Conservation (phyloP, 192 early-diverging fungal genomes). For the Backusella australiensis region DNA sequence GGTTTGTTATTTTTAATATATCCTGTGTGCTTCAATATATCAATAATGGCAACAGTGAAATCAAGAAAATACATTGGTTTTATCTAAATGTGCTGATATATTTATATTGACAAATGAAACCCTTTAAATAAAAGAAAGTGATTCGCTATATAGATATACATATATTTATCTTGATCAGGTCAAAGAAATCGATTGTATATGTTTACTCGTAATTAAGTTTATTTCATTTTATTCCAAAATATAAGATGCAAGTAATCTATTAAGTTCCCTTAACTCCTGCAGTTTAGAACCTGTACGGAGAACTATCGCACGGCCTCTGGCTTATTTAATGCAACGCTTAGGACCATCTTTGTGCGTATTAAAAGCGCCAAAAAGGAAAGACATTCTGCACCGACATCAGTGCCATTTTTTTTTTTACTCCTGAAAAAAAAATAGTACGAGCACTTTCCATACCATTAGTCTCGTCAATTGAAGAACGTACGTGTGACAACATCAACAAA, state of each 20-base stretch:
- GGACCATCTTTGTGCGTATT: background rate
- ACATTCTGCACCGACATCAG: background rate
- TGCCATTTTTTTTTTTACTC: background rate
- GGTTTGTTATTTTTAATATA: background rate
- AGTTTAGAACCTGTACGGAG: background rate
- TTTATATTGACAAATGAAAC: background rate
- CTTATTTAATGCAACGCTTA: background rate
- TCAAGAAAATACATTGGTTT: background rate
- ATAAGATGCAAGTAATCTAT: background rate
- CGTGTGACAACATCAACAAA: background rate
- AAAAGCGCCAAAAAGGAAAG: background rate
- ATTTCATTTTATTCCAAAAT: too few relatives aligned
- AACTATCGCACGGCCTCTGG: background rate
- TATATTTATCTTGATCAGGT: background rate
- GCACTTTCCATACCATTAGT: background rate
- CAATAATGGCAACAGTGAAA: too few relatives aligned
- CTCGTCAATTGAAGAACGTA: constrained; percentile 4
- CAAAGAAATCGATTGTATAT: background rate
- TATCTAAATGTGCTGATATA: background rate
- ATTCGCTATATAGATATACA: too few relatives aligned
- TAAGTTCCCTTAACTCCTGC: background rate
- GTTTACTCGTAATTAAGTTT: background rate
- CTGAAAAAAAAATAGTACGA: background rate
- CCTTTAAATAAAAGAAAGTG: too few relatives aligned
- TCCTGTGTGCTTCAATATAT: background rate